Conservation (phyloP, 805 yeast species). For the Priceomyces medius region DNA sequence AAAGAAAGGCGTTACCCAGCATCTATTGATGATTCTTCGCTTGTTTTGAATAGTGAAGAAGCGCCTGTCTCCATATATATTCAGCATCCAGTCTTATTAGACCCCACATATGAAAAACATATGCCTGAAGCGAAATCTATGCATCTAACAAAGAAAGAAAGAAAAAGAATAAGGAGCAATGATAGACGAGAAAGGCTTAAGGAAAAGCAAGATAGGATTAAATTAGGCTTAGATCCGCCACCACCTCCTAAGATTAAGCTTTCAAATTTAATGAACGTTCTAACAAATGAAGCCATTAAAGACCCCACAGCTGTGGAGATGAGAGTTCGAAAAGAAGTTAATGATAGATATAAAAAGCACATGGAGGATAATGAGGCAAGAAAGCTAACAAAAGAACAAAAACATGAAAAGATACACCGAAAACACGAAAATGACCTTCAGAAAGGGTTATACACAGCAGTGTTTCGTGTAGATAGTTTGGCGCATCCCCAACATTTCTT, state of each 20-base stretch:
- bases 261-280: slow-evolving; percentile 79
- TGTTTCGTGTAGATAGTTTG: slow-evolving; percentile 55
- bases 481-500: slow-evolving; percentile 65
- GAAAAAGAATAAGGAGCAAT: slow-evolving; percentile 68
- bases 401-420: slow-evolving; percentile 44
- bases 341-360: slow-evolving; percentile 59
- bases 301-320: slow-evolving; percentile 89
- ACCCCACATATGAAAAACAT: slow-evolving; percentile 56
- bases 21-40: slow-evolving; percentile 22
- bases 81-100: slow-evolving; percentile 76
- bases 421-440: slow-evolving; percentile 49
- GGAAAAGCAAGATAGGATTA: slow-evolving; percentile 73
- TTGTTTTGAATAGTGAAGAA: slow-evolving; percentile 35
- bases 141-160: slow-evolving; percentile 72
- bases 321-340: slow-evolving; percentile 67
- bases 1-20: slow-evolving; percentile 36
- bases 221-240: slow-evolving; percentile 79
- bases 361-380: slow-evolving; percentile 59
- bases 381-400: slow-evolving; percentile 57
- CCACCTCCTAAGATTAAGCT: slow-evolving; percentile 88
- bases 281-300: slow-evolving; percentile 78
- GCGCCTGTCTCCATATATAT: slow-evolving; percentile 66
- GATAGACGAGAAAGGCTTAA: slow-evolving; percentile 61
- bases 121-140: slow-evolving; percentile 44
- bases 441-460: slow-evolving; percentile 55